Conservation (phyloP, 192 early-diverging fungal species). For the Coemansia sp. region DNA sequence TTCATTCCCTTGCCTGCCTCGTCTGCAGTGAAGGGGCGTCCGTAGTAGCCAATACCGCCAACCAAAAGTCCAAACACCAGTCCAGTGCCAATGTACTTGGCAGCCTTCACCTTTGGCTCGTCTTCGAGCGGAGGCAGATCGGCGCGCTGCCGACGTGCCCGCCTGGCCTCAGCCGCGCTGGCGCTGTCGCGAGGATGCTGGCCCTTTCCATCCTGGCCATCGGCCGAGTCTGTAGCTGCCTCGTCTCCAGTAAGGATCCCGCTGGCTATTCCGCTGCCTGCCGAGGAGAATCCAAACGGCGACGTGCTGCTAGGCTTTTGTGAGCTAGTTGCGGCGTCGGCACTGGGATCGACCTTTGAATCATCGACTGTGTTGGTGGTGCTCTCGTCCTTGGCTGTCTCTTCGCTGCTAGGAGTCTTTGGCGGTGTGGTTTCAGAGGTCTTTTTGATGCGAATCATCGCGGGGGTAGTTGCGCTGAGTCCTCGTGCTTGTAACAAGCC, state of each 20-base stretch:
- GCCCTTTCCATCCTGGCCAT: not conserved
- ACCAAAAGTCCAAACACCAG: slow-evolving; percentile 49
- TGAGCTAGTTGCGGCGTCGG: slow-evolving; percentile 9
- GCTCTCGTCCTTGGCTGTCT: slow-evolving; percentile 1
- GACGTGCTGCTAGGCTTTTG: slow-evolving; percentile 27
- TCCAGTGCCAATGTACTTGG: slow-evolving; percentile 50
- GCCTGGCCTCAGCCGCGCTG: slow-evolving; percentile 53
- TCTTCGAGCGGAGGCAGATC: slow-evolving; percentile 56
- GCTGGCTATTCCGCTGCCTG: slow-evolving; percentile 50
- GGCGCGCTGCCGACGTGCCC: slow-evolving; percentile 55
- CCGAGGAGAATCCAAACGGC: slow-evolving; percentile 52
- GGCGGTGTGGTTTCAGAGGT: slow-evolving; percentile 20
- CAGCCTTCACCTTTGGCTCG: slow-evolving; percentile 50
- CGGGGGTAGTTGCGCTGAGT: slow-evolving; percentile 20
- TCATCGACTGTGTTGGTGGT: not conserved
- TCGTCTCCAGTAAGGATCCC: slow-evolving; percentile 36
- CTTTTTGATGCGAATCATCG: slow-evolving; percentile 41
- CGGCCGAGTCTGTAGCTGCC: slow-evolving; percentile 6
- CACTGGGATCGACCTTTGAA: not conserved
- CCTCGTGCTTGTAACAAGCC: not conserved
- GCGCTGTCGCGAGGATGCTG: slow-evolving; percentile 27
- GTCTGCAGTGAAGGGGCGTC: slow-evolving; percentile 36
- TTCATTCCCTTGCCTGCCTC: slow-evolving; percentile 44
- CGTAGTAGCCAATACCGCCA: slow-evolving; percentile 49
- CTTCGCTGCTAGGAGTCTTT: slow-evolving; percentile 13